Evolutionary conservation across 2,329 filamentous ascomycete species (phyloP).

Genomic region (Alternaria rosae): DNA sequence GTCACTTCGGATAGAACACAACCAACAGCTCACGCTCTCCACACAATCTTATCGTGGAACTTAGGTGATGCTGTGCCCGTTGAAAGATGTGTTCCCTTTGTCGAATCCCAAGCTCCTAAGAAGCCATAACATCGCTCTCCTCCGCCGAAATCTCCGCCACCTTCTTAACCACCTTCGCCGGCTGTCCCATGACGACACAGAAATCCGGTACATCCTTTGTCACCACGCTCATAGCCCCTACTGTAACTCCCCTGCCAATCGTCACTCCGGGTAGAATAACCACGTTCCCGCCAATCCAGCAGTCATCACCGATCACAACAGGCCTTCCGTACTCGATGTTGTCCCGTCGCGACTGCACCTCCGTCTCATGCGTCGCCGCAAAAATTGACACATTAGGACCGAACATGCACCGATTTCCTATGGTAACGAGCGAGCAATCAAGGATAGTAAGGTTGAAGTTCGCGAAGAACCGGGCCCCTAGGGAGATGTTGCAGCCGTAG

Average conservation of each 20-base stretch:
- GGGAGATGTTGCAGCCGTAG: constrained; percentile 70
- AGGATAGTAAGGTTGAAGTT: constrained; percentile 65
- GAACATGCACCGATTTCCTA: constrained; percentile 61
- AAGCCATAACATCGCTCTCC: constrained; percentile 6
- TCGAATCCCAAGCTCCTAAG: background rate
- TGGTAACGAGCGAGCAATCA: constrained; percentile 61
- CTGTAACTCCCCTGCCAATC: constrained; percentile 74
- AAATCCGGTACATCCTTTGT: constrained; percentile 76
- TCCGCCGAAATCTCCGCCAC: constrained; percentile 25
- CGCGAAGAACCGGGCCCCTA: constrained; percentile 70
- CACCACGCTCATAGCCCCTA: constrained; percentile 84
- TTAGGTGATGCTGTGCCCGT: background rate
- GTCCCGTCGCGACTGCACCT: constrained; percentile 56
- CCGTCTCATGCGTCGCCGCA: constrained; percentile 61
- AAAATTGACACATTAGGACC: constrained; percentile 63
- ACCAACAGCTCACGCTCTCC: constrained; percentile 2
- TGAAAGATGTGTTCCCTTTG: background rate
- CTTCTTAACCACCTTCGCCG: constrained; percentile 63
- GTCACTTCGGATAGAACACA: background rate
- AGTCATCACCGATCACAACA: constrained; percentile 56
- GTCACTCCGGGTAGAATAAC: constrained; percentile 76
- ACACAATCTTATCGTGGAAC: background rate
- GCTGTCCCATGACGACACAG: constrained; percentile 70
- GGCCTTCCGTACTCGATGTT: constrained; percentile 60
- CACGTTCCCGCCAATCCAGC: constrained; percentile 58